phyloP scores from a whole-genome alignment of 148 eudicot genomes.

The Dysphania ambrosioides region DNA sequence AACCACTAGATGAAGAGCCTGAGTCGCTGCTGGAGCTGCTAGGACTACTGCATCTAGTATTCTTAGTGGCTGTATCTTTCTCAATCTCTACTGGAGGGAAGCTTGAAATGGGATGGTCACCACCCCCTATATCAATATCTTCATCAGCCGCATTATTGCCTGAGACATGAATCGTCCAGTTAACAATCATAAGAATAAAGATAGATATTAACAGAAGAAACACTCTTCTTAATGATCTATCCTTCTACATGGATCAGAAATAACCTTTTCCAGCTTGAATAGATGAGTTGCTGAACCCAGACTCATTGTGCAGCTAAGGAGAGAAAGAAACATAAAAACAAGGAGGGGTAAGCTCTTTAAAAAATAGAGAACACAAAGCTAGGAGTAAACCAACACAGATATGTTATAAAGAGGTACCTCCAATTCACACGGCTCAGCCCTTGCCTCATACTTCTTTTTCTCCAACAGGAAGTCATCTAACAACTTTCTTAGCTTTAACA shows the following conservation, averaged over 20 bases:
- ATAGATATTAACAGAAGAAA: background rate
- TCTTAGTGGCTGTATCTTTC: constrained; percentile 47
- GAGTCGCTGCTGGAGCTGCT: constrained; percentile 71
- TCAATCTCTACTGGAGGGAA: constrained; percentile 68
- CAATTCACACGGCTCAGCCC: constrained; percentile 53
- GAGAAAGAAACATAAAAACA: background rate
- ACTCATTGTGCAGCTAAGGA: constrained; percentile 52
- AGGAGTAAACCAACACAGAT: background rate
- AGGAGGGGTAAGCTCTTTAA: background rate
- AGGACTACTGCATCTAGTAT: constrained; percentile 55
- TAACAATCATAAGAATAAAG: constrained; percentile 5
- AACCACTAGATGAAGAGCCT: constrained; percentile 77
- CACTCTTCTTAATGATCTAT: background rate
- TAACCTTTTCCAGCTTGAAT: constrained; percentile 64
- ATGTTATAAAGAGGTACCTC: constrained; percentile 48
- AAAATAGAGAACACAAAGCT: background rate
- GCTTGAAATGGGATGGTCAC: constrained; percentile 76
- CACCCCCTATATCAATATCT: constrained; percentile 82
- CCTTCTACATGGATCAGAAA: constrained; percentile 18
- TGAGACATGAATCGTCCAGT: constrained; percentile 24
- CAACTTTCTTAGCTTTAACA: constrained; percentile 60
- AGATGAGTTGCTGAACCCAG: constrained; percentile 67
- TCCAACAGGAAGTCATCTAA: constrained; percentile 65
- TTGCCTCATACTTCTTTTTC: constrained; percentile 45
- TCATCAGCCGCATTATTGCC: constrained; percentile 66